phyloP scores from a whole-genome alignment of 176 grass and related monocot genomes.

The Pharus latifolius region DNA sequence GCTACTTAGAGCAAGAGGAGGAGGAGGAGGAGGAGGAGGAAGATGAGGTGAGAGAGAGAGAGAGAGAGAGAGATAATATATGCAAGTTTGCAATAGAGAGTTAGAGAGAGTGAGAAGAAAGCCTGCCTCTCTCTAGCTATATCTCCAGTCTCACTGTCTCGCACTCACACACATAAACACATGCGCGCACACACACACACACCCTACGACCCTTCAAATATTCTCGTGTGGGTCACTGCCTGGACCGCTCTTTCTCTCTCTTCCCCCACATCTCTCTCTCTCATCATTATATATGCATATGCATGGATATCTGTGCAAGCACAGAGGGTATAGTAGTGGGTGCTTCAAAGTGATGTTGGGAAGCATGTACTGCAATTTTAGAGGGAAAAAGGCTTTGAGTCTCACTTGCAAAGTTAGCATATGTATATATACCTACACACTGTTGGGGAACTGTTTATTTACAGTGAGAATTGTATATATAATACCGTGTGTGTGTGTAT shows the following conservation, averaged over 20 bases:
- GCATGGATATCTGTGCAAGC: conserved; percentile 38
- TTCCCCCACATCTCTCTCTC: conserved; percentile 20
- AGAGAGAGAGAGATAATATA: no score
- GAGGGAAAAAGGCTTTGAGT: no score
- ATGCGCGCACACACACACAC: conserved; percentile 6
- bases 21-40: background rate
- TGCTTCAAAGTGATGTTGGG: conserved; percentile 13
- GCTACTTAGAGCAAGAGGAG: background rate
- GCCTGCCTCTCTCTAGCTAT: conserved; percentile 30
- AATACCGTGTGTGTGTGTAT: no score
- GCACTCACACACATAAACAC: conserved; percentile 44
- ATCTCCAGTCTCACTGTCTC: conserved; percentile 61
- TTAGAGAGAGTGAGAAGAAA: background rate
- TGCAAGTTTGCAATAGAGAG: background rate
- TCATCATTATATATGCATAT: conserved; percentile 60
- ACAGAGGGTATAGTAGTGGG: conserved; percentile 19
- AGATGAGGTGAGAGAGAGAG: background rate
- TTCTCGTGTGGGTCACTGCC: conserved; percentile 46
- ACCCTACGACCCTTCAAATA: conserved; percentile 40
- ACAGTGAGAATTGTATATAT: no score
- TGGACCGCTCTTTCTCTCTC: conserved; percentile 20
- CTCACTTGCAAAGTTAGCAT: no score
- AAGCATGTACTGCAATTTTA: background rate
- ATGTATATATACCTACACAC: no score
- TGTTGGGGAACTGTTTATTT: no score